Evolutionary conservation across 2,329 filamentous ascomycete species (phyloP), one percentile per base, ranked within the genome.

Genomic region (Trichoderma semiorbis): DNA sequence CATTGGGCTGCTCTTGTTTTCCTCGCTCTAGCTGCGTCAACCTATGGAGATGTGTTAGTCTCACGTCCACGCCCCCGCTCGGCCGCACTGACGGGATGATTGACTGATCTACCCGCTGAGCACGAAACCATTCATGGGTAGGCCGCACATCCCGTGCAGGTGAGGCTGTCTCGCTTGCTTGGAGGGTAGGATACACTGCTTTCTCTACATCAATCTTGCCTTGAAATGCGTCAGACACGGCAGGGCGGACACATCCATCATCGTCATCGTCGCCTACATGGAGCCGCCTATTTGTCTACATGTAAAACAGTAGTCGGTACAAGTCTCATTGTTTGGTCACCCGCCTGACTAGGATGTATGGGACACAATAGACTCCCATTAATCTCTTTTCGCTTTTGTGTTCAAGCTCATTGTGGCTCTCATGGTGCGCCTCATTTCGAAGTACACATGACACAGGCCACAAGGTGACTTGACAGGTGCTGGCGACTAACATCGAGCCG

Each of bases 101-200:
- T 72, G 63, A 72, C 55, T 68, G 70, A 72, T 72, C 70, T 72
- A 68, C 63, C 70, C 70, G 70, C 70, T 16, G 39, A 24, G 21
- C 64, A 65, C 69, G 60, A 58, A 30, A 18, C 61, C 57, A 43
- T 30, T 30, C 43, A n/a, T 58, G 55, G 43, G 34, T 50, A 62
- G 55, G 63, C 36, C 50, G 63, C 30, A 21, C 62, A 62, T 68
- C 55, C 64, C 24, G 30, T 43, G 16, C 34, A 24, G 39, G 55
- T 72, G 55, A 60, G 30, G 62, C 34, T 43, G 66, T 32, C 63
- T 72, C 57, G 62, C 57, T 57, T 26, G 55, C n/a, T 55, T 43
- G 43, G 43, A 21, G 26, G 24, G 24, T 21, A n/a, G 28, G 18
- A 57, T 28, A 30, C 6, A 16, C 64, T 3, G 47, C 14, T 43